These are phyloP conservation scores for Pyricularia grisea DNA, from an alignment of 2,329 filamentous ascomycete genomes.

Conservation along the genomic window DNA sequence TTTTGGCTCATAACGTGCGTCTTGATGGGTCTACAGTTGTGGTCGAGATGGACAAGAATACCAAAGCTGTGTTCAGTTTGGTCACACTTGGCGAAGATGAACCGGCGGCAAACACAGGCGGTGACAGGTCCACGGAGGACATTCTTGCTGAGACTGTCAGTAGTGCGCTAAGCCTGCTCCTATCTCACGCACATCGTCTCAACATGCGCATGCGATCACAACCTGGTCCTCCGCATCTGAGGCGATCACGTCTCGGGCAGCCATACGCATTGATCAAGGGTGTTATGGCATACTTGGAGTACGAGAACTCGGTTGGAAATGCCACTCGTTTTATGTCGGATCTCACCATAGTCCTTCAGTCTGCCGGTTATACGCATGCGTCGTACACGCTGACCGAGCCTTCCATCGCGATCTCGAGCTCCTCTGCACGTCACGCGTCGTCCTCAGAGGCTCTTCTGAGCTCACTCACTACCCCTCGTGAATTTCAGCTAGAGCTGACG, in stretches of 20 bases:
- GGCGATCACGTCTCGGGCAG: conserved; percentile 26
- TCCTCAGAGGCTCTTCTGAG: conserved; percentile 35
- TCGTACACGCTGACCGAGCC: conserved; percentile 32
- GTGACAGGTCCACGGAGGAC: conserved; percentile 15
- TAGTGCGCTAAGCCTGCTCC: conserved; percentile 62
- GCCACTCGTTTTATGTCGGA: conserved; percentile 32
- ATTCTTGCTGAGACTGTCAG: conserved; percentile 55
- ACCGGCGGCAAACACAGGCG: background rate
- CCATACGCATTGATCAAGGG: conserved; percentile 41
- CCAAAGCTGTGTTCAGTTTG: conserved; percentile 59
- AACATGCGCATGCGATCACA: conserved; percentile 62
- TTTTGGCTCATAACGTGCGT: conserved; percentile 62
- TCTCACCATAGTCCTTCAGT: conserved; percentile 32
- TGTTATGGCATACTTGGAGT: conserved; percentile 38
- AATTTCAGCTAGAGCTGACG: conserved; percentile 31
- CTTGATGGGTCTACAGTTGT: conserved; percentile 49
- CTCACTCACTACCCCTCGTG: conserved; percentile 30
- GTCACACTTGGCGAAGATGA: conserved; percentile 44
- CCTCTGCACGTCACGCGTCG: conserved; percentile 16
- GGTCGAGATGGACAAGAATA: conserved; percentile 40
- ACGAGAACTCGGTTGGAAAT: conserved; percentile 28
- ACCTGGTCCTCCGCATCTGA: conserved; percentile 29
- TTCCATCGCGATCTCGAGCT: conserved; percentile 20
- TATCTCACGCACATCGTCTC: conserved; percentile 67
- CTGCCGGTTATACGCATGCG: conserved; percentile 32